These are phyloP conservation scores for Ceratobasidium sp. DNA, from an alignment of 1,284 basidiomycete species.

Conservation along the genomic window DNA sequence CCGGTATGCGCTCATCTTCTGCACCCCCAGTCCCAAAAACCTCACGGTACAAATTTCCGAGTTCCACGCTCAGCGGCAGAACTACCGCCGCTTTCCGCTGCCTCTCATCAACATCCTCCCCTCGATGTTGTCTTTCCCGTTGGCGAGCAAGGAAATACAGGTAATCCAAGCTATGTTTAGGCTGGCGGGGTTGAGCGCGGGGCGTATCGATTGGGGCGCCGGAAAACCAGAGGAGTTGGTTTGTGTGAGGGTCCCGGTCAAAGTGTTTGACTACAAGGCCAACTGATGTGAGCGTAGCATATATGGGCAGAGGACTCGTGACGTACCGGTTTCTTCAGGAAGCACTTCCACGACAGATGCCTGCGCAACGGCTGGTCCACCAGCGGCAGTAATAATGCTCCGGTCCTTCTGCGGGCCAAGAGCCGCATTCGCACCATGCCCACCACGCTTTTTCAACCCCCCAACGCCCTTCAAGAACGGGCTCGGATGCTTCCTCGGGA, in stretches of 20 bases:
- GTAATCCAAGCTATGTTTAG: constrained; percentile 75
- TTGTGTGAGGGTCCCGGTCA: constrained; percentile 83
- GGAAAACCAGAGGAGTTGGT: constrained; percentile 89
- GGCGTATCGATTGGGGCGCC: constrained; percentile 81
- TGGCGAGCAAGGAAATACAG: constrained; percentile 76
- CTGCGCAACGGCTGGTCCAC: constrained; percentile 60
- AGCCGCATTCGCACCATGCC: constrained; percentile 48
- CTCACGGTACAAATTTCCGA: constrained; percentile 15
- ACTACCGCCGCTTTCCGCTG: constrained; percentile 14
- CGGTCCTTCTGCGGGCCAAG: constrained; percentile 47
- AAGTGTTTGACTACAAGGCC: constrained; percentile 75
- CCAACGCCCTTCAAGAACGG: constrained; percentile 71
- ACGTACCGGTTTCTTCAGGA: constrained; percentile 75
- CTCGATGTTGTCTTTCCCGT: constrained; percentile 55
- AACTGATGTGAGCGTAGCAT: constrained; percentile 40
- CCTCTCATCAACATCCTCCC: constrained; percentile 50
- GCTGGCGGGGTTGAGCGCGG: constrained; percentile 59
- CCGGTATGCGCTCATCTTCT: too few relatives aligned
- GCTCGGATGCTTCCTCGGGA: constrained; percentile 72
- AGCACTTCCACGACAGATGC: constrained; percentile 71
- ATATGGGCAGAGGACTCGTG: neutral
- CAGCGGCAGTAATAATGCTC: constrained; percentile 68
- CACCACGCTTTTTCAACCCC: constrained; percentile 49
- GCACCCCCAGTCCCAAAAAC: neutral
- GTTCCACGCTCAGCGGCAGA: constrained; percentile 20